Conservation (phyloP, 1,284 basidiomycete genomes). For the Boletus smithii region DNA sequence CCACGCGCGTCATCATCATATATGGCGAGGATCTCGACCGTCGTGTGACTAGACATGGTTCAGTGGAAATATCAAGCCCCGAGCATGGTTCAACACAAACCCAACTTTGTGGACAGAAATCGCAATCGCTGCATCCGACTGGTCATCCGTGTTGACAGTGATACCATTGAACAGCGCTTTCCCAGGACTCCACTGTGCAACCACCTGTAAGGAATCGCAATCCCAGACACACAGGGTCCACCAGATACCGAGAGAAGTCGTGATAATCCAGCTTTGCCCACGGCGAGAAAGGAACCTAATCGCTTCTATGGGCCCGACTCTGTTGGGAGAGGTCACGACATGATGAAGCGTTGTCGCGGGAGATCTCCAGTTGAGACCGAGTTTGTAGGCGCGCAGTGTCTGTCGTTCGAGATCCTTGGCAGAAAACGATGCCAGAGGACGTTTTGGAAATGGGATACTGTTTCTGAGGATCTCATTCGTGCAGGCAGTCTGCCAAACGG, state of each 20-base stretch:
- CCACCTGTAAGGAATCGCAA: constrained; percentile 26
- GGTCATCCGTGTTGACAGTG: constrained; percentile 44
- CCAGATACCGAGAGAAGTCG: constrained; percentile 60
- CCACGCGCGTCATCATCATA: constrained; percentile 5
- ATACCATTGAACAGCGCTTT: constrained; percentile 51
- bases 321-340: constrained; percentile 27
- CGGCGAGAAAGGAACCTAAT: constrained; percentile 49
- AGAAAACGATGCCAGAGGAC: constrained; percentile 32
- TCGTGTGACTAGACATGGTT: constrained; percentile 11
- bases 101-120: constrained; percentile 42
- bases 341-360: constrained; percentile 21
- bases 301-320: constrained; percentile 45
- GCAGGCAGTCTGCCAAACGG: constrained; percentile 56
- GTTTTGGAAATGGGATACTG: constrained; percentile 47
- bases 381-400: constrained; percentile 41
- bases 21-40: constrained; percentile 27
- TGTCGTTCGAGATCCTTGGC: constrained; percentile 42
- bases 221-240: constrained; percentile 52
- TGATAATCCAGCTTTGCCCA: constrained; percentile 44
- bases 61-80: constrained; percentile 4
- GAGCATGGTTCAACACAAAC: constrained; percentile 31
- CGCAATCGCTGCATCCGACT: constrained; percentile 46
- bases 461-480: constrained; percentile 39
- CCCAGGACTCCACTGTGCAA: constrained; percentile 51
- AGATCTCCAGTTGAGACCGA: constrained; percentile 49